Conservation (phyloP, 139 green algal species). For the Desmodesmus armatus region DNA sequence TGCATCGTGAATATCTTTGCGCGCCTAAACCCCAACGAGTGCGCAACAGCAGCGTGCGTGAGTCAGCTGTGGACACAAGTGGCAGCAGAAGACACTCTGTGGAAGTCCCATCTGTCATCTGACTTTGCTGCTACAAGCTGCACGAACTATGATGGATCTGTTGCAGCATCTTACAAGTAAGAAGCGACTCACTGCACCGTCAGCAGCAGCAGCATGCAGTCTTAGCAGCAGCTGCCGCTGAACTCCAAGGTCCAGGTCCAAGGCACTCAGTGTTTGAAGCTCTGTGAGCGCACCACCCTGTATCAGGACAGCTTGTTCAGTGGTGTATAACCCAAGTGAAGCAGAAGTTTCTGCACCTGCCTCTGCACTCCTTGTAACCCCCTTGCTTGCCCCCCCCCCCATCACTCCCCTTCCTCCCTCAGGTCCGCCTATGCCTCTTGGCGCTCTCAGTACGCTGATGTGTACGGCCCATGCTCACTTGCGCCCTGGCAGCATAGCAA, state of each 20-base stretch:
- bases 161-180: constrained; percentile 3
- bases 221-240: too few relatives aligned
- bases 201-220: too few relatives aligned
- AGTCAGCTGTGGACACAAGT: constrained; percentile 22
- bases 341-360: too few relatives aligned
- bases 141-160: not conserved
- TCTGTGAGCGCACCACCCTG: too few relatives aligned
- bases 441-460: constrained; percentile 13
- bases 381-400: too few relatives aligned
- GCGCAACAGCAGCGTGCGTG: constrained; percentile 5
- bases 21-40: not conserved
- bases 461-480: not conserved
- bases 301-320: too few relatives aligned
- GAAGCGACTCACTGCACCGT: too few relatives aligned
- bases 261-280: too few relatives aligned
- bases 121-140: not conserved
- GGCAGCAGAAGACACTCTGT: constrained; percentile 9
- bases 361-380: too few relatives aligned
- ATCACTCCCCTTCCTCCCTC: too few relatives aligned
- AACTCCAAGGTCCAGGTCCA: too few relatives aligned
- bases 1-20: constrained; percentile 30
- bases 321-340: too few relatives aligned
- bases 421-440: constrained; percentile 32
- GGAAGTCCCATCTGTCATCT: not conserved
- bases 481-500: not conserved